Conservation (phyloP, 2,329 filamentous ascomycete genomes). For the Alternaria atra region DNA sequence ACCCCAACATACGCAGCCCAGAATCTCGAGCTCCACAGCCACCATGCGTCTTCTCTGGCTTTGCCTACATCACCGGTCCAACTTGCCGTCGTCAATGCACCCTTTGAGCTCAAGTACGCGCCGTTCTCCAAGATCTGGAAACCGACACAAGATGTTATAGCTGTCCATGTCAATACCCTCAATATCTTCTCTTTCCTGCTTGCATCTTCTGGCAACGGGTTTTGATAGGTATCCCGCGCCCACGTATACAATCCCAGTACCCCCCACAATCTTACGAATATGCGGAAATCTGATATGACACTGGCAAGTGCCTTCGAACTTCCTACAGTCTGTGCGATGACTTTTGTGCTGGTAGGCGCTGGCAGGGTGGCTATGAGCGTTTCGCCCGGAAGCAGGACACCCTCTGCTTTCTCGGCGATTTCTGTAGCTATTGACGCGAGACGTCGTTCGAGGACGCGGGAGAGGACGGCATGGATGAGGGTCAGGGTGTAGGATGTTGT, state of each 20-base stretch:
- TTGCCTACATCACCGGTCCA: conserved; percentile 59
- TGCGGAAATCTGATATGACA: conserved; percentile 75
- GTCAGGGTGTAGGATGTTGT: conserved; percentile 57
- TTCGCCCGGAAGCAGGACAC: conserved; percentile 54
- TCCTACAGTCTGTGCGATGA: conserved; percentile 45
- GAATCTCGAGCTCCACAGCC: conserved; percentile 77
- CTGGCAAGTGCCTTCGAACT: conserved; percentile 62
- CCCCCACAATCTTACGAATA: conserved; percentile 79
- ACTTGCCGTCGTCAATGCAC: conserved; percentile 64
- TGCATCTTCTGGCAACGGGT: conserved; percentile 35
- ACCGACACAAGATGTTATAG: conserved; percentile 71
- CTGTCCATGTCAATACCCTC: conserved; percentile 67
- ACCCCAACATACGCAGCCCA: conserved; percentile 82
- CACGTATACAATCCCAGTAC: conserved; percentile 77
- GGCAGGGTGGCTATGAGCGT: conserved; percentile 51
- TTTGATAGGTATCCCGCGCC: conserved; percentile 57
- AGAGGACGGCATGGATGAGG: conserved; percentile 53
- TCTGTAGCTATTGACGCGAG: conserved; percentile 49
- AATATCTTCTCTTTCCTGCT: conserved; percentile 41
- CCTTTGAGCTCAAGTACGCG: conserved; percentile 78
- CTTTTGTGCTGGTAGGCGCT: conserved; percentile 41
- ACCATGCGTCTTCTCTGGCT: conserved; percentile 66
- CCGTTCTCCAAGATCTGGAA: conserved; percentile 88
- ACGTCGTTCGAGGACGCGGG: conserved; percentile 46
- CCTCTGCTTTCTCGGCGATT: conserved; percentile 50